A percentile compares a stretch with the other conserved stretches of the same genome.
Conservation (phyloP, 441 rosid species). For the Hypseocharis bilobata region DNA sequence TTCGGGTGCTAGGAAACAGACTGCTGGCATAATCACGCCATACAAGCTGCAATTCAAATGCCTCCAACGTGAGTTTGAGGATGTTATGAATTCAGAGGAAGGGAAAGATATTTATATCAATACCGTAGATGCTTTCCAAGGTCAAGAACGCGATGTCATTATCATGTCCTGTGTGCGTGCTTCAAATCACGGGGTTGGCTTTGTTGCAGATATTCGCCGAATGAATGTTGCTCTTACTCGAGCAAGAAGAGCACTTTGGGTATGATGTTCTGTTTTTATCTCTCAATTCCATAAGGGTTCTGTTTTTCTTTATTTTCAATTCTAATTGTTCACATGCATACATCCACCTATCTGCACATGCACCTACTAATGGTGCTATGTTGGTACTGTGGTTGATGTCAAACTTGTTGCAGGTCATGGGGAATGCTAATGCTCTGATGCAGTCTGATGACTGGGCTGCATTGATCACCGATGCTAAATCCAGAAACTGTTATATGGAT, state of each 20-base stretch:
- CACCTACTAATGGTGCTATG: background rate
- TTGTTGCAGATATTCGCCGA: conserved; percentile 88
- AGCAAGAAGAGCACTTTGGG: conserved; percentile 94
- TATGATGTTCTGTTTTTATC: conserved; percentile 26
- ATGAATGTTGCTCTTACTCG: conserved; percentile 99
- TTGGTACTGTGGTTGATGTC: no score
- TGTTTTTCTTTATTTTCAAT: background rate
- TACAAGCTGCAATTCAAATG: conserved; percentile 94
- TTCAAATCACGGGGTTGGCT: conserved; percentile 87
- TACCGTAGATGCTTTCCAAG: conserved; percentile 98
- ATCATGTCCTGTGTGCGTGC: conserved; percentile 99
- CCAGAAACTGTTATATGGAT: conserved; percentile 81
- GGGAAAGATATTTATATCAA: conserved; percentile 88
- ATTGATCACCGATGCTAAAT: conserved; percentile 70
- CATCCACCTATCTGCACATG: background rate
- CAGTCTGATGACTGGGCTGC: conserved; percentile 94
- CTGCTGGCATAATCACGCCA: conserved; percentile 93
- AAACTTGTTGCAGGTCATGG: conserved; percentile 63
- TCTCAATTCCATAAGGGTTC: background rate
- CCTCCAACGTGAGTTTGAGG: conserved; percentile 77
- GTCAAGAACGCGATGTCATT: conserved; percentile 97
- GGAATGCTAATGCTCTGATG: conserved; percentile 79
- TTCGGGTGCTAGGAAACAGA: conserved; percentile 50
- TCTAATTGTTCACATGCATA: background rate
- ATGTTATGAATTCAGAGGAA: conserved; percentile 71